Evolutionary conservation across 345 rosid genomes (phyloP).

Genomic region (Clausena lansium): DNA sequence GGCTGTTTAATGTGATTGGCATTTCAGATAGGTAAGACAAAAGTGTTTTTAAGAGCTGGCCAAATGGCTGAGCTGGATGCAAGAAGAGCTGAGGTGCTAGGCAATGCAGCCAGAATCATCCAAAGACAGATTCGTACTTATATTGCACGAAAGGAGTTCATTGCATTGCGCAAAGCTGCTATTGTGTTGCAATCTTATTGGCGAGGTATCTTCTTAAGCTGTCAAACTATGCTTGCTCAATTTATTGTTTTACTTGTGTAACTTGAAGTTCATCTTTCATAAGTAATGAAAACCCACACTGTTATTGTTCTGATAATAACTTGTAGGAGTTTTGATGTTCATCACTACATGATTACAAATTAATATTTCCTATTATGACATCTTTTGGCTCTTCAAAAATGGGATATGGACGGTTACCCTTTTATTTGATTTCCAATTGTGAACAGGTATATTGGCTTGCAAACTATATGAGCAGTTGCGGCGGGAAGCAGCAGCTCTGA

Average conservation of each 20-base stretch:
- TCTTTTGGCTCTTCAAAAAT: constrained; percentile 1
- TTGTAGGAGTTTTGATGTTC: neutral
- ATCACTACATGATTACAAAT: neutral
- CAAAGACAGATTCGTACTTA: constrained; percentile 87
- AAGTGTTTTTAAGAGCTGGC: constrained; percentile 97
- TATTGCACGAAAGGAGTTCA: constrained; percentile 83
- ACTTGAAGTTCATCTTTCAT: neutral
- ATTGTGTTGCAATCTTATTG: constrained; percentile 72
- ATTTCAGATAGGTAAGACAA: constrained; percentile 84
- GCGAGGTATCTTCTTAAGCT: constrained; percentile 60
- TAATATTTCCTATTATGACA: neutral
- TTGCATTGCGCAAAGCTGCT: constrained; percentile 77
- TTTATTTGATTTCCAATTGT: constrained; percentile 16
- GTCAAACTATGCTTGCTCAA: neutral
- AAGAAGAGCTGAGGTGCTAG: constrained; percentile 96
- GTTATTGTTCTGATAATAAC: neutral
- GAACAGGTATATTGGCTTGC: constrained; percentile 78
- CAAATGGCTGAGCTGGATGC: constrained; percentile 99
- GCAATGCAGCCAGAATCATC: constrained; percentile 92
- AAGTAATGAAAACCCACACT: neutral
- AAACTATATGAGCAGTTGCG: constrained; percentile 77
- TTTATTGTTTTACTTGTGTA: constrained; percentile 5
- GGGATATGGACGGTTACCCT: constrained; percentile 17
- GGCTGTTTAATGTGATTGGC: constrained; percentile 21
- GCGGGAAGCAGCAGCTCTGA: constrained; percentile 84